phyloP scores from a whole-genome alignment of 345 rosid genomes.

The Eucalyptus polybractea region DNA sequence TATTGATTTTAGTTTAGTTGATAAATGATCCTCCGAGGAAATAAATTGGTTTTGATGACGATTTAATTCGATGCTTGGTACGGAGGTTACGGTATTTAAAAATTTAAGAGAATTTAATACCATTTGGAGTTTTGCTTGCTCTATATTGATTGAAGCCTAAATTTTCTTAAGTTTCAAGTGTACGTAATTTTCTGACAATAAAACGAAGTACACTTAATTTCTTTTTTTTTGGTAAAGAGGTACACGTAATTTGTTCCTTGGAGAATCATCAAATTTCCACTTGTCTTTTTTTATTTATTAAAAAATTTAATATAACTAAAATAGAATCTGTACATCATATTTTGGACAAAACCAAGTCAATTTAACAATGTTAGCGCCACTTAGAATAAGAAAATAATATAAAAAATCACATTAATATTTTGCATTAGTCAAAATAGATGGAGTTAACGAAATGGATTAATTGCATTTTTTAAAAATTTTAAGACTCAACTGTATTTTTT shows the following conservation, averaged over 20 bases:
- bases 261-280: not conserved
- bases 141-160: not conserved
- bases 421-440: not conserved
- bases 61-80: not conserved
- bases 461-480: too few species aligned
- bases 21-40: not conserved
- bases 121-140: not conserved
- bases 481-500: fast-evolving
- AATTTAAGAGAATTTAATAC: not conserved
- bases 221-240: too few species aligned
- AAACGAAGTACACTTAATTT: not conserved
- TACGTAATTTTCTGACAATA: not conserved
- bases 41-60: not conserved
- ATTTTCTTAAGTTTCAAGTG: not conserved
- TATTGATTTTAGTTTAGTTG: not conserved
- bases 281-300: not conserved
- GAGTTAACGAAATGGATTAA: too few species aligned
- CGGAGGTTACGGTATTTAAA: not conserved
- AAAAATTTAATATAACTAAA: too few species aligned
- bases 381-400: too few species aligned
- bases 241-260: not conserved
- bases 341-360: fast-evolving
- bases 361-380: not conserved
- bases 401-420: not conserved
- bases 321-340: too few species aligned